These are phyloP conservation scores for Fusarium temperatum DNA, from an alignment of 2,329 filamentous ascomycete species.

Conservation along the genomic window DNA sequence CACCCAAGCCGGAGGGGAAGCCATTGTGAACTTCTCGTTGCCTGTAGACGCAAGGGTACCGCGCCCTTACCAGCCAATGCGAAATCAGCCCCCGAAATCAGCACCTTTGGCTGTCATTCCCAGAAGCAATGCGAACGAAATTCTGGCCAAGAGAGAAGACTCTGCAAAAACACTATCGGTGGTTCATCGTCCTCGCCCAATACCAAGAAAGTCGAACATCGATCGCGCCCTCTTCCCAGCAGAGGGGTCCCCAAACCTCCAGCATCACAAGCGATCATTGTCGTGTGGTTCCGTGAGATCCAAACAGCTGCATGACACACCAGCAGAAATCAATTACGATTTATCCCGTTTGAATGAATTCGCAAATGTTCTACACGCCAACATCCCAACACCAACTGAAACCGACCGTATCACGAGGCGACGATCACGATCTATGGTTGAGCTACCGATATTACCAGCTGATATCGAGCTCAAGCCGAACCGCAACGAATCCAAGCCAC, in stretches of 20 bases:
- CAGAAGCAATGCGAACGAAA: conserved; percentile 28
- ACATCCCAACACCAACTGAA: conserved; percentile 1
- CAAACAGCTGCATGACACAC: conserved; percentile 62
- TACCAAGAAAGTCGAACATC: conserved; percentile 58
- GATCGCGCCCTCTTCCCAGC: conserved; percentile 59
- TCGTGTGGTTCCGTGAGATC: conserved; percentile 58
- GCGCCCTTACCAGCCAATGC: conserved; percentile 41
- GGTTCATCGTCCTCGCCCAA: conserved; percentile 64
- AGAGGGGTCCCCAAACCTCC: conserved; percentile 49
- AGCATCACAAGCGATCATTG: conserved; percentile 58
- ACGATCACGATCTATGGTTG: conserved; percentile 40
- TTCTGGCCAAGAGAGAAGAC: conserved; percentile 2
- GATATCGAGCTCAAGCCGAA: neutral
- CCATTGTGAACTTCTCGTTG: conserved; percentile 35
- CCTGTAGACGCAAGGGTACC: conserved; percentile 35
- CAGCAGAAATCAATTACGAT: conserved; percentile 51
- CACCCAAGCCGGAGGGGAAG: conserved; percentile 7
- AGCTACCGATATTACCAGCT: conserved; percentile 33
- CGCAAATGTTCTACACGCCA: conserved; percentile 16
- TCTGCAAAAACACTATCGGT: conserved; percentile 43
- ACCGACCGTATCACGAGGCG: conserved; percentile 34
- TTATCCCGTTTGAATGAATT: conserved; percentile 58
- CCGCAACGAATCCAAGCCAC: neutral
- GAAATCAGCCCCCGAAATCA: conserved; percentile 12
- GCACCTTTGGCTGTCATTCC: conserved; percentile 31